Conservation (phyloP, 176 grass and related monocot genomes). For the Musa troglodytarum region DNA sequence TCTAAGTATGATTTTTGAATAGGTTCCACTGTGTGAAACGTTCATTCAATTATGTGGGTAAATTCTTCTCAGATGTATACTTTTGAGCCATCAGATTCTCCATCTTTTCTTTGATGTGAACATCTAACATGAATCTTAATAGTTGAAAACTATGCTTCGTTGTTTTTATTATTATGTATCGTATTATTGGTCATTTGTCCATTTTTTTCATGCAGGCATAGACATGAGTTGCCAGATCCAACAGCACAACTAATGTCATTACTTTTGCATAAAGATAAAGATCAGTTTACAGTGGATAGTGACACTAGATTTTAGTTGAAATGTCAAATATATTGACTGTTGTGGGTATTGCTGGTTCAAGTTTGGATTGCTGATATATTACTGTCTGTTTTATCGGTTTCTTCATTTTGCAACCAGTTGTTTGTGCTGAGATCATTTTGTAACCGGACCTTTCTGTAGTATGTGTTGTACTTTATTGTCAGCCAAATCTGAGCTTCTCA, state of each 20-base stretch:
- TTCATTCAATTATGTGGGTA: neutral
- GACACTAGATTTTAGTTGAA: neutral
- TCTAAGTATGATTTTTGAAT: neutral
- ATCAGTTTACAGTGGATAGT: constrained; percentile 34
- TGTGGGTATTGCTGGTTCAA: neutral
- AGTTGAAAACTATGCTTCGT: neutral
- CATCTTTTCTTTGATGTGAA: neutral
- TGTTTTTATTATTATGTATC: neutral
- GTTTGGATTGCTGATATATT: neutral
- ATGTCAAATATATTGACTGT: neutral
- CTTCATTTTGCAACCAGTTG: too few species aligned
- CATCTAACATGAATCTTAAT: neutral
- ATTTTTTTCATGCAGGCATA: constrained; percentile 56
- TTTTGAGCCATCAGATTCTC: neutral
- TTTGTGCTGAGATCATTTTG: too few species aligned
- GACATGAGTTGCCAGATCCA: constrained; percentile 91
- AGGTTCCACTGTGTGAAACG: neutral
- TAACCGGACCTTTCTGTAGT: too few species aligned
- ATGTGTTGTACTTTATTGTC: too few species aligned
- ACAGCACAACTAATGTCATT: constrained; percentile 74
- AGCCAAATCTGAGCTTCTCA: too few species aligned
- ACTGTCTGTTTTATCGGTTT: neutral
- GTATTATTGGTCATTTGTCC: neutral
- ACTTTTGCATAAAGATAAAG: constrained; percentile 81
- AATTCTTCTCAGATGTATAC: neutral